A percentile compares a stretch with the other conserved stretches of the same genome.
phyloP scores from a whole-genome alignment of 352 stramenopile genomes.

The Elongisporangium undulatum region DNA sequence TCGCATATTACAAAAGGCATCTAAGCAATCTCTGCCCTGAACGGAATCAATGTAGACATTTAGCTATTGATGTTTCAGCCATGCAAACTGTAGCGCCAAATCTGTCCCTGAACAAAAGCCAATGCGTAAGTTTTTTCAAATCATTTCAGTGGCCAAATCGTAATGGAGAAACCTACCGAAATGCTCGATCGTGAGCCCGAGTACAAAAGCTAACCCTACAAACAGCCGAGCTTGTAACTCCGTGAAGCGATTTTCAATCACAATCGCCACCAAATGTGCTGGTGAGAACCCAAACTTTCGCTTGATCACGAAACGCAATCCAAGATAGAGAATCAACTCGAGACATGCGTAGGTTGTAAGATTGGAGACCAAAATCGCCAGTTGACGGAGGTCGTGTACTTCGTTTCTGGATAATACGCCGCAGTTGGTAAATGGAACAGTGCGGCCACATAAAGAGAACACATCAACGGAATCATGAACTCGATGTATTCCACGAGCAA shows the following conservation, averaged over 20 bases:
- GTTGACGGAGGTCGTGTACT: conserved; percentile 3
- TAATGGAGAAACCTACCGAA: not conserved
- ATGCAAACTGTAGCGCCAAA: not conserved
- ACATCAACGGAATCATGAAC: conserved; percentile 17
- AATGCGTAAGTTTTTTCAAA: not conserved
- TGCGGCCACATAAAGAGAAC: conserved; percentile 9
- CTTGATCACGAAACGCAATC: conserved; percentile 12
- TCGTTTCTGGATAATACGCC: conserved; percentile 16
- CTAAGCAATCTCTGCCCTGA: no score
- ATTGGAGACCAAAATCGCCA: not conserved
- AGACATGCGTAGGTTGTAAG: conserved; percentile 9
- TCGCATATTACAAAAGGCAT: no score
- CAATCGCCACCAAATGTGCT: not conserved
- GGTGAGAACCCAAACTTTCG: conserved; percentile 14
- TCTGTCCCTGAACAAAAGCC: not conserved
- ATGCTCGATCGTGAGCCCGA: conserved; percentile 1
- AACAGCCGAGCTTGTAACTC: not conserved
- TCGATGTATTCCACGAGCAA: conserved; percentile 21
- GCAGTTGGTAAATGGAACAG: conserved; percentile 10
- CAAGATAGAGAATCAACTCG: conserved; percentile 9
- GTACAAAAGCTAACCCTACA: conserved; percentile 2
- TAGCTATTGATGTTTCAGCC: not conserved
- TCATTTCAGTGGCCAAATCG: no score
- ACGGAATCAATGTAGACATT: no score
- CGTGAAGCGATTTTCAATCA: not conserved